phyloP scores from a whole-genome alignment of 495 filamentous ascomycete genomes.

The Glutinoglossum americanum region DNA sequence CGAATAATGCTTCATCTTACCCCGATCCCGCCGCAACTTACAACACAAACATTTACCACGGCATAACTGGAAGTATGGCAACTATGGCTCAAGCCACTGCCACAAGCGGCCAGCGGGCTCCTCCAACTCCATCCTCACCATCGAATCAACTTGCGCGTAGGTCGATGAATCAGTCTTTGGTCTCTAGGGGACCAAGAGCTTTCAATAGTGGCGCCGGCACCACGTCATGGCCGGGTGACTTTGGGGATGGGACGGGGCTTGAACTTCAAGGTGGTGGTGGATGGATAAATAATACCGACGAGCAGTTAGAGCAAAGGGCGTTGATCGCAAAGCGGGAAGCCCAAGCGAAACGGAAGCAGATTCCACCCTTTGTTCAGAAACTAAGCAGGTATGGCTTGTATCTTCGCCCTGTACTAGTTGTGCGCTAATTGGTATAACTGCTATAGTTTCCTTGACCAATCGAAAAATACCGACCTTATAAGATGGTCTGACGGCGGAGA shows the following conservation, averaged over 20 bases:
- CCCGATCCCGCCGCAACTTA: constrained; percentile 10
- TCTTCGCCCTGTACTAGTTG: not conserved
- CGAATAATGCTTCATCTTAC: constrained; percentile 19
- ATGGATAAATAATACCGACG: constrained; percentile 23
- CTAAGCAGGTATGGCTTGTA: constrained; percentile 58
- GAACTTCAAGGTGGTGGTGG: constrained; percentile 11
- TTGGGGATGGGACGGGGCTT: constrained; percentile 4
- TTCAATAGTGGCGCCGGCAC: constrained; percentile 16
- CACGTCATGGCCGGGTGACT: not conserved
- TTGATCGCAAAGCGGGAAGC: constrained; percentile 60
- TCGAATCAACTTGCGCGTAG: constrained; percentile 49
- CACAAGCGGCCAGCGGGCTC: constrained; percentile 11
- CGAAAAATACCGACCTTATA: constrained; percentile 81
- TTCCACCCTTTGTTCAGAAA: constrained; percentile 96
- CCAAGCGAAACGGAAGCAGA: constrained; percentile 71
- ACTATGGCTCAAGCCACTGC: not conserved
- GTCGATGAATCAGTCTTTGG: constrained; percentile 38
- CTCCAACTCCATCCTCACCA: constrained; percentile 22
- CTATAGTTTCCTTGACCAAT: constrained; percentile 76
- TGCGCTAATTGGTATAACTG: not conserved
- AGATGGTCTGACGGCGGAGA: constrained; percentile 93
- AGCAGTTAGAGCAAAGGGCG: constrained; percentile 58
- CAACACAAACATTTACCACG: constrained; percentile 22
- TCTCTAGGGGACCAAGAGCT: constrained; percentile 19
- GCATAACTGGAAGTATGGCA: constrained; percentile 13